Evolutionary conservation across 2,329 filamentous ascomycete genomes (phyloP).

Genomic region (Canariomyces notabilis): DNA sequence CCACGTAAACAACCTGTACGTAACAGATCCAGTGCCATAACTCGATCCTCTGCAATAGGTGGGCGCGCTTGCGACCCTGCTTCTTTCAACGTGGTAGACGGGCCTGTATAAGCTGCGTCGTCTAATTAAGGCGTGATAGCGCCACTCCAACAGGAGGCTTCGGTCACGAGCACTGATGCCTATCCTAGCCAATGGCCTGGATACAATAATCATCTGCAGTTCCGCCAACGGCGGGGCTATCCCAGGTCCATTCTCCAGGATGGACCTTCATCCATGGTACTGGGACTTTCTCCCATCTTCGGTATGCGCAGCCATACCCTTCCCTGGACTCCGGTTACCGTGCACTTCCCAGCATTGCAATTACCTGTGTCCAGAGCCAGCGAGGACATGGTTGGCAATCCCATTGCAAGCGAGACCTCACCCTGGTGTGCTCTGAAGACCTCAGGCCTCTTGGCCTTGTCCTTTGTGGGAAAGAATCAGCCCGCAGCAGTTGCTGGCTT

Average conservation of each 20-base stretch:
- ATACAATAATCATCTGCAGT: not conserved
- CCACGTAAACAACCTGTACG: conserved; percentile 23
- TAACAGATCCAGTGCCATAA: not conserved
- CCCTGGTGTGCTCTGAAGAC: too few relatives aligned
- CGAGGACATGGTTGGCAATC: not conserved
- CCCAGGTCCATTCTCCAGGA: conserved; percentile 1
- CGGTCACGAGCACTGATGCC: conserved; percentile 12
- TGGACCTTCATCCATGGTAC: conserved; percentile 3
- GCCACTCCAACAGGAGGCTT: conserved; percentile 15
- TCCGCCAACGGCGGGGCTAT: not conserved
- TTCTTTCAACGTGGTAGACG: not conserved
- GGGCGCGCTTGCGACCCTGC: not conserved
- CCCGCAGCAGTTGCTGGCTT: too few relatives aligned
- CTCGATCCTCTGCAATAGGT: conserved; percentile 4
- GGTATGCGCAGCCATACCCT: not conserved
- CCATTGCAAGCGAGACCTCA: not conserved
- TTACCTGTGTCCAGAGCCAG: not conserved
- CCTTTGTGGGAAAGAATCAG: too few relatives aligned
- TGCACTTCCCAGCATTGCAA: too few relatives aligned
- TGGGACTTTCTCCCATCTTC: not conserved
- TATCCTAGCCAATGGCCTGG: conserved; percentile 1
- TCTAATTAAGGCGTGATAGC: conserved; percentile 22
- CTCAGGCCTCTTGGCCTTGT: too few relatives aligned
- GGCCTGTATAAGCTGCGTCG: conserved; percentile 16
- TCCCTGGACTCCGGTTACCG: not conserved